Evolutionary conservation across 176 grass and related monocot species (phyloP).

Genomic region (Phoenix dactylifera): DNA sequence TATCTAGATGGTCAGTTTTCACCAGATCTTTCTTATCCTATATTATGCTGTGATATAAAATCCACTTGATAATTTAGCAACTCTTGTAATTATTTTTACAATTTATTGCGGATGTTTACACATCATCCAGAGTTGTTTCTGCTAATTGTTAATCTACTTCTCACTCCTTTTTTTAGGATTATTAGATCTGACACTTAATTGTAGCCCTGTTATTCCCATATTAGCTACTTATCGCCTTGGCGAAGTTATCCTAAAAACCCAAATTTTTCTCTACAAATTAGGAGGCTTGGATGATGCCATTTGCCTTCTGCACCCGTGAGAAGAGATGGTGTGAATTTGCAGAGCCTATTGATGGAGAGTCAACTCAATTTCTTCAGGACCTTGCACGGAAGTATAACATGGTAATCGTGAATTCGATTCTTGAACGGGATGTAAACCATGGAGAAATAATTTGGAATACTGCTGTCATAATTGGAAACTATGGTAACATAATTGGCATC

Average conservation of each 20-base stretch:
- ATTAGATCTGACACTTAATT: too few species aligned
- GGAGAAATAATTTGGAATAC: constrained; percentile 97
- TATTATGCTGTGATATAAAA: too few species aligned
- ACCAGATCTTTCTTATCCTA: too few species aligned
- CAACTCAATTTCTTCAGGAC: constrained; percentile 82
- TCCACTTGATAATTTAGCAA: too few species aligned
- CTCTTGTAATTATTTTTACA: too few species aligned
- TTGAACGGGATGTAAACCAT: constrained; percentile 93
- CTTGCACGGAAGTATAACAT: constrained; percentile 86
- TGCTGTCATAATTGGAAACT: constrained; percentile 85
- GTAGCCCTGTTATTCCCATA: too few species aligned
- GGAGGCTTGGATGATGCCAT: constrained; percentile 99
- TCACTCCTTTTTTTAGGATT: too few species aligned
- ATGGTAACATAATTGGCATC: constrained; percentile 88
- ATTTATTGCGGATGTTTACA: too few species aligned
- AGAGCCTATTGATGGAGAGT: constrained; percentile 76
- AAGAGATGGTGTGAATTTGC: constrained; percentile 99
- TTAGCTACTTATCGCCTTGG: too few species aligned
- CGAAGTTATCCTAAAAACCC: background rate
- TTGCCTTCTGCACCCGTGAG: constrained; percentile 96
- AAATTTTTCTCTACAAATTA: constrained; percentile 31
- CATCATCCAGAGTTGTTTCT: too few species aligned
- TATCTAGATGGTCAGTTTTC: too few species aligned
- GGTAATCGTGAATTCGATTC: constrained; percentile 88
- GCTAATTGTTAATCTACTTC: too few species aligned